Evolutionary conservation across 2,329 filamentous ascomycete genomes (phyloP), one percentile per base, ranked within the genome.

Genomic region (Cytospora chrysosperma): DNA sequence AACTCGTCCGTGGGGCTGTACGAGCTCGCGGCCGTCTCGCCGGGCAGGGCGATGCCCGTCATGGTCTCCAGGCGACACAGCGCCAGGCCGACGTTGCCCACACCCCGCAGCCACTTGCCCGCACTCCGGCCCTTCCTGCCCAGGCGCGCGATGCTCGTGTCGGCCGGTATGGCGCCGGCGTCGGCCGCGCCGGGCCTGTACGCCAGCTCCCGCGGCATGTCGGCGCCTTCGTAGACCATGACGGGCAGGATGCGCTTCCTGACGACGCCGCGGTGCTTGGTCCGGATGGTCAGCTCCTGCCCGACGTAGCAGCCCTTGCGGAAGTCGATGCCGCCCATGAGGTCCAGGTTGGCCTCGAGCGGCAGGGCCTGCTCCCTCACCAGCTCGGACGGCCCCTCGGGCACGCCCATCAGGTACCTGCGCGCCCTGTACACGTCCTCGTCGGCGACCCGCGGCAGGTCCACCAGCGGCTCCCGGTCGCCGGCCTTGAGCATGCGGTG

Each of bases 271-370:
- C 90, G 93, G 76, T 99, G 95, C 74, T 93, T 90, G 1, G 95
- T 99, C 50, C 95, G 89, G 68, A 98, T 97, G 1, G 95, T 98
- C 67, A 99, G 83, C 76, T 99, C 95, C 77, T 99, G 95, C 0
- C 95, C 95, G 9, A 98, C 87, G 75, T 99, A 99, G 77, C 95
- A 99, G 9, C 95, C 95, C 79, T 99, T 99, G 72, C 87, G 87
- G 79, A 95, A 99, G 76, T 97, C 92, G 68, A 99, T 89, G 28
- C 87, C 95, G 55, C 85, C 84, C 83, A 91, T 91, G 65, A 91
- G 78, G 76, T 99, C 95, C 74, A 98, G 84, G 74, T 97, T 97
- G 72, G 84, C 89, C 76, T 98, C 94, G 75, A 93, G 88, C 1
- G 95, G 94, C 61, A 99, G 80, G 0, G 92, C 88, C 21, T 83